These are phyloP conservation scores for Yamadazyma diospyri DNA, from an alignment of 1,139 yeast species.

Conservation along the genomic window DNA sequence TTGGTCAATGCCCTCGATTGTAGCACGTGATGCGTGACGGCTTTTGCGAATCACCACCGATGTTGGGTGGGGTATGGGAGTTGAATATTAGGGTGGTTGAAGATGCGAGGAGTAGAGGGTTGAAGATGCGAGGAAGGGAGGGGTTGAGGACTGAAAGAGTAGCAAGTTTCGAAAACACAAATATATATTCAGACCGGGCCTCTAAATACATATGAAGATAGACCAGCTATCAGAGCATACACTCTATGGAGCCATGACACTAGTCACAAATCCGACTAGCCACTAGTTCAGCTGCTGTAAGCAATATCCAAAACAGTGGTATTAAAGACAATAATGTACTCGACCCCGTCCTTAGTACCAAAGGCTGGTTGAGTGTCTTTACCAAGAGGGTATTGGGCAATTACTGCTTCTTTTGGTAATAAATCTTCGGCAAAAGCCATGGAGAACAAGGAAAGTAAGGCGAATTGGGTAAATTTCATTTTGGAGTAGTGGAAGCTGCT, in stretches of 20 bases:
- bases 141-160: background rate
- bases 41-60: background rate
- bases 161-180: background rate
- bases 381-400: constrained; percentile 15
- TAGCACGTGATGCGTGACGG: constrained; percentile 4
- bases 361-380: constrained; percentile 12
- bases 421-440: constrained; percentile 1
- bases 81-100: background rate
- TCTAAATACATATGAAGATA: background rate
- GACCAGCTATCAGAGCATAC: background rate
- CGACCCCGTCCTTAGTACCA: constrained; percentile 14
- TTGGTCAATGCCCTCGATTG: constrained; percentile 2
- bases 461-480: constrained; percentile 2
- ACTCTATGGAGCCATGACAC: too few species aligned
- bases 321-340: constrained; percentile 14
- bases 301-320: constrained; percentile 12
- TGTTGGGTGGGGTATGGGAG: background rate
- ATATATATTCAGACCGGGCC: background rate
- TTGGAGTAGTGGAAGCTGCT: too few species aligned
- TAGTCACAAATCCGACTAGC: too few species aligned
- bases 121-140: background rate
- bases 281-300: background rate
- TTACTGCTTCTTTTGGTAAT: constrained; percentile 14
- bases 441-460: background rate
- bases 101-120: background rate